Evolutionary conservation across 2,329 filamentous ascomycete species (phyloP), one percentile per base, ranked within the genome.

Genomic region (Gyromitra esculenta): DNA sequence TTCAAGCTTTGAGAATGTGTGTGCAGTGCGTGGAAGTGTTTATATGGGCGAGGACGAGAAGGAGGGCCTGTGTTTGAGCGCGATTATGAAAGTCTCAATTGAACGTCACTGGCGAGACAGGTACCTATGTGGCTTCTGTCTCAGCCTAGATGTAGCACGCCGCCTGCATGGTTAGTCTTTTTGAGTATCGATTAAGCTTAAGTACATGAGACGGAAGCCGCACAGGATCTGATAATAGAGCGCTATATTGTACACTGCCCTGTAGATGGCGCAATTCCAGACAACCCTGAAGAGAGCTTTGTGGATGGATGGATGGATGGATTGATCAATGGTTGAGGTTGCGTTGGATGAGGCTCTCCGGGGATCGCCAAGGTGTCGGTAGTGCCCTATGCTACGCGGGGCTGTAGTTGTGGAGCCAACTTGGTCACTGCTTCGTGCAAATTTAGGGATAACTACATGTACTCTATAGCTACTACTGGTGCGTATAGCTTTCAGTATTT

Each of bases 111-210:
- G 43, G 59, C 25, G 37, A 62, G 52, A 35, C 18, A 39, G 45
- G 52, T 35, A 18, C 45, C 43, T 50, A 54, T 60, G 62, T 15
- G 37, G 45, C 56, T 35, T 68, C 18, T 60, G 43, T 21, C 25
- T 50, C 11, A 41, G n/a, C 50, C 52, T n/a, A 31, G 39, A 39
- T 60, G 48, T 9, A 35, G 64, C 39, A 52, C 37, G 25, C 50
- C 13, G 50, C 59, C 63, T 63, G 35, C 39, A 45, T 45, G 45
- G 25, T 37, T 54, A 57, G 25, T 31, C 25, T 31, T 13, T 50
- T 57, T 39, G 50, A 37, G 45, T 57, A 64, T 37, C 50, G 43
- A 69, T 70, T 64, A 64, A 70, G 64, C 65, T 75, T 56, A 69
- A 56, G 56, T 63, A 67, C 52, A 73, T 43, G 54, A 67, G 62